Percentiles rank a stretch among this genome's conserved stretches.
Conservation (phyloP, 176 grass and related monocot genomes). For the Leersia perrieri region DNA sequence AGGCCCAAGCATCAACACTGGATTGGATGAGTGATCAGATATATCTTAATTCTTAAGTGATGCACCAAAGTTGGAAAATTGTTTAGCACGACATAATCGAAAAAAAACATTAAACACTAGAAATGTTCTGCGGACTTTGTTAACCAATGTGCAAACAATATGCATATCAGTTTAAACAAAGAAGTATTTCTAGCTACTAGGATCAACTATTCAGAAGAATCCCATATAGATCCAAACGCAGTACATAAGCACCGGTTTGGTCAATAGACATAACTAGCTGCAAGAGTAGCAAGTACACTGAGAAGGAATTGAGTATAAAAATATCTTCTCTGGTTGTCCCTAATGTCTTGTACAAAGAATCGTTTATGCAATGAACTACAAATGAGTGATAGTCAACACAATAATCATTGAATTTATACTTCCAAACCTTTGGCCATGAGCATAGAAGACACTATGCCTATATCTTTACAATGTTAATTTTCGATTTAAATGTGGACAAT, state of each 20-base stretch:
- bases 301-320: background rate
- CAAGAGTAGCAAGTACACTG: conserved; percentile 4
- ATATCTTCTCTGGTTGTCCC: background rate
- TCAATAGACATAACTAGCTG: background rate
- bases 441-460: conserved; percentile 2
- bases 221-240: background rate
- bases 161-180: conserved; percentile 13
- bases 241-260: background rate
- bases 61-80: background rate
- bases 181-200: background rate
- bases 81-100: background rate
- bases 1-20: background rate
- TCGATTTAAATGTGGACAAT: conserved; percentile 12
- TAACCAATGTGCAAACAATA: conserved; percentile 9
- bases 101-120: conserved; percentile 8
- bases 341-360: background rate
- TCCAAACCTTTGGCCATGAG: conserved; percentile 4
- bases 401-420: conserved; percentile 14
- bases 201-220: background rate
- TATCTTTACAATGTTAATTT: background rate
- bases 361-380: background rate
- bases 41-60: conserved; percentile 15
- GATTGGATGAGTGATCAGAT: background rate
- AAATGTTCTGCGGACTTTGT: background rate
- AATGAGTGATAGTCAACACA: conserved; percentile 1